phyloP scores from a whole-genome alignment of 805 yeast species.

The Yarrowia yakushimensis region DNA sequence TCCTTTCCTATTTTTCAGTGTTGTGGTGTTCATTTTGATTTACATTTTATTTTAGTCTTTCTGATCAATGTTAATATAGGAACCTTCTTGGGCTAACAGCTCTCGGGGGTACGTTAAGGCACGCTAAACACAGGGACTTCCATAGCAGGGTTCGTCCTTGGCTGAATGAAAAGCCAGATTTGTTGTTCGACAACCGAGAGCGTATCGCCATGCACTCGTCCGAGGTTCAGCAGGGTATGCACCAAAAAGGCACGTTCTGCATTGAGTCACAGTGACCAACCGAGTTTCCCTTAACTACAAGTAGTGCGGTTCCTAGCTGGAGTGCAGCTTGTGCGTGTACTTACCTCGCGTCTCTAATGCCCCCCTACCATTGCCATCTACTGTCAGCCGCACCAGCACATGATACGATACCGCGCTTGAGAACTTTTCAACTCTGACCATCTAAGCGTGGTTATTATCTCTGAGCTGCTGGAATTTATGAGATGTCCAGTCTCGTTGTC shows the following conservation, averaged over 20 bases:
- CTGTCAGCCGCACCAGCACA: neutral
- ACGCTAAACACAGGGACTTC: slow-evolving; percentile 3
- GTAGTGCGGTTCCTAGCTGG: neutral
- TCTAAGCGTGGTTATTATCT: neutral
- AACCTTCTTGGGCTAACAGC: neutral
- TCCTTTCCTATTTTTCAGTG: neutral
- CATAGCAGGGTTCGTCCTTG: neutral
- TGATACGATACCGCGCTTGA: neutral
- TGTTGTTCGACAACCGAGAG: neutral
- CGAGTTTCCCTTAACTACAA: too few species aligned
- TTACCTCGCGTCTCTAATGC: neutral
- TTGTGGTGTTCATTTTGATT: neutral
- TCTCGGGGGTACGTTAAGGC: neutral
- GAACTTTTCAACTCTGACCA: neutral
- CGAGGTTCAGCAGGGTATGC: neutral
- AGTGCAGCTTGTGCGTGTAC: neutral
- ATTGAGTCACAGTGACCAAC: neutral
- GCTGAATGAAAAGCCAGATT: neutral
- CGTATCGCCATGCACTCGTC: neutral
- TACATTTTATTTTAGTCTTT: neutral
- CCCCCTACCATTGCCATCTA: too few species aligned
- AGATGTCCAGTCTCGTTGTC: neutral
- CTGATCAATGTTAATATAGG: neutral
- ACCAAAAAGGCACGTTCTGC: slow-evolving; percentile 15
- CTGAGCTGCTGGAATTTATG: neutral